Evolutionary conservation across 148 eudicot species (phyloP), one percentile per base, ranked within the genome.

Genomic region (Nepenthes gracilis): DNA sequence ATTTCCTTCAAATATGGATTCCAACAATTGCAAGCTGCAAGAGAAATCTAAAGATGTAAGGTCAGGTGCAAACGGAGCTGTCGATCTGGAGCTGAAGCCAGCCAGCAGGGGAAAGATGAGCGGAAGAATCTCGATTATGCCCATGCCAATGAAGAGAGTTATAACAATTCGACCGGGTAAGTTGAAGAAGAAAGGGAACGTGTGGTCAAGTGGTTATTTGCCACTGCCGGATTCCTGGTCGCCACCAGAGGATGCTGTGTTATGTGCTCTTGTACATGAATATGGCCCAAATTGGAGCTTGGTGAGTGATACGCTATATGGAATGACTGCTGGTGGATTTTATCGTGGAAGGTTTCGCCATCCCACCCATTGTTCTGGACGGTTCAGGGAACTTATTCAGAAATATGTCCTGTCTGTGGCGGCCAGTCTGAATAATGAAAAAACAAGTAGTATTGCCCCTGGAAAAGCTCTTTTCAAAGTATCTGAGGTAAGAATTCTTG

Each of bases 201-300:
- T 83, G 62, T 94, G 95, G 99, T 86, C 85, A 59, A 78, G 72
- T 60, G 97, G 89, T 61, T 74, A 67, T 73, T 71, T 78, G 45
- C 90, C 97, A 13, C 72, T 78, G 12, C 97, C 95, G 35, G 99
- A 89, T 83, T 60, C 68, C 67, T 94, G 99, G 99, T 69, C 76
- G 74, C 84, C 89, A 2, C 81, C 75, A 58, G 99, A 94, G 80
- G 99, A 94, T 72, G 97, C 95, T 0, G 66, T 82, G 35, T 66
- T 94, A 63, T 94, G 97, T 81, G 97, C 95, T 66, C 68, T 80
- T 73, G 87, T 94, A 33, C 95, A 94, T 70, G 95, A 94, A 72
- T 94, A 86, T 73, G 97, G 95, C 37, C 77, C 92, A 10, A 79
- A 89, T 69, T 94, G 99, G 99, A 78, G 80, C 75, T 83, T 94